Base-by-base conservation (phyloP, 2,329 filamentous ascomycete species). In the Chrysosporium queenslandicum region DNA sequence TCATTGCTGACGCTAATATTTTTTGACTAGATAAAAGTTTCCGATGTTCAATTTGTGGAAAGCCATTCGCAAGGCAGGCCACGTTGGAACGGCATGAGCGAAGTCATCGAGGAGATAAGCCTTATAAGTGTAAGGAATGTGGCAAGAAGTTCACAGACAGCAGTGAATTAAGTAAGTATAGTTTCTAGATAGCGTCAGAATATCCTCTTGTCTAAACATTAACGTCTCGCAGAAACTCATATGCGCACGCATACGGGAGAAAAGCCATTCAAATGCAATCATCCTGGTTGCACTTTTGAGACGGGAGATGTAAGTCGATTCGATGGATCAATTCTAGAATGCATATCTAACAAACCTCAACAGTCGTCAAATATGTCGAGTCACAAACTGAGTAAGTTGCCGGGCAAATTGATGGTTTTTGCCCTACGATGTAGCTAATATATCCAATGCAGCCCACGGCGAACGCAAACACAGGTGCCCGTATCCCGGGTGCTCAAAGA, bases 311-410 rank as follows among this genome's bases (percentile, higher is more conserved):
- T 71, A 61, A 45, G 49, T 51, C 61, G 67, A 56, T 27, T 18
- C 29, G n/a, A 40, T 45, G 8, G 25, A n/a, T 14, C 5, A 21
- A 12, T 25, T 25, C 27, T 18, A 11, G 29, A 20, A 37, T 46
- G 21, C 21, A 21, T 9, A 41, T 34, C 18, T 49, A 41, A 36
- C 47, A 41, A 16, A 50, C n/a, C 8, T 46, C 1, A 34, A 18
- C 40, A 71, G 69, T 72, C 69, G 20, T 71, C 69, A 5, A 71
- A 71, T 53, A 71, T 71, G 69, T 71, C 69, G 1, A 71, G 69
- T 30, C 69, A 72, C 52, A 65, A 68, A 57, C 59, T 72, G 25
- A 72, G 67, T 69, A 68, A 52, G 66, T 59, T 9, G 18, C 29
- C 14, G 5, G 8, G 32, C 9, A 27, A 1, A 32, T 6, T 23